Evolutionary conservation across 2,329 filamentous ascomycete genomes (phyloP), one percentile per base, ranked within the genome.

Genomic region (Fusarium nurragi): DNA sequence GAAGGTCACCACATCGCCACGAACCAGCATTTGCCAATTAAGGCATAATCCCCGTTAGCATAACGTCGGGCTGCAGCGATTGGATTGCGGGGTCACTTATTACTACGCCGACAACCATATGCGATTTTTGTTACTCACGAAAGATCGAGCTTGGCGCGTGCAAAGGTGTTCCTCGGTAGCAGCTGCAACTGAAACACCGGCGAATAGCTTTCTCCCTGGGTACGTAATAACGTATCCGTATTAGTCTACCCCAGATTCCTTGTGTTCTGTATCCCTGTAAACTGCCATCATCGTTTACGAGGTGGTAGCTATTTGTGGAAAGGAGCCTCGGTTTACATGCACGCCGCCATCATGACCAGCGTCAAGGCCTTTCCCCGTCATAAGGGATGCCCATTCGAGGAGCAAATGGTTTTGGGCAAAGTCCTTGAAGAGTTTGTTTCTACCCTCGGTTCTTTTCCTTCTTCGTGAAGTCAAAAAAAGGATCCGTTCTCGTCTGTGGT

Each of bases 1-100:
- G 65, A 59, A 67, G 62, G 67, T 61, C 65, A 67, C 65, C 64
- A 70, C 52, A 57, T 71, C 66, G 68, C 54, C 63, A 58, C 49
- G 46, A 65, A 49, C 58, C 55, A 55, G 48, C 45, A 40, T 51
- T 43, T 47, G 39, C 62, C 59, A 44, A 48, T 41, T 60, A 30
- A 25, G 38, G 56, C 43, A 51, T 12, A 14, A 54, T 47, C 36
- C 26, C 50, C 60, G 54, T 54, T 56, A 54, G 25, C 13, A 54
- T 38, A 37, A 34, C 16, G 32, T n/a, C 32, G n/a, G n/a, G 25
- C 30, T 22, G 19, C 21, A 26, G 19, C 38, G 36, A 60, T 41
- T 60, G 19, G 36, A 63, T 60, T 67, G 64, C 54, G 64, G 64
- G 64, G 64, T 66, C n/a, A n/a, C 25, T 45, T 18, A 37, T 34